Percentiles rank a stretch among this genome's conserved stretches.
Conservation (phyloP, 2,329 filamentous ascomycete genomes). For the Zymoseptoria pseudotritici region DNA sequence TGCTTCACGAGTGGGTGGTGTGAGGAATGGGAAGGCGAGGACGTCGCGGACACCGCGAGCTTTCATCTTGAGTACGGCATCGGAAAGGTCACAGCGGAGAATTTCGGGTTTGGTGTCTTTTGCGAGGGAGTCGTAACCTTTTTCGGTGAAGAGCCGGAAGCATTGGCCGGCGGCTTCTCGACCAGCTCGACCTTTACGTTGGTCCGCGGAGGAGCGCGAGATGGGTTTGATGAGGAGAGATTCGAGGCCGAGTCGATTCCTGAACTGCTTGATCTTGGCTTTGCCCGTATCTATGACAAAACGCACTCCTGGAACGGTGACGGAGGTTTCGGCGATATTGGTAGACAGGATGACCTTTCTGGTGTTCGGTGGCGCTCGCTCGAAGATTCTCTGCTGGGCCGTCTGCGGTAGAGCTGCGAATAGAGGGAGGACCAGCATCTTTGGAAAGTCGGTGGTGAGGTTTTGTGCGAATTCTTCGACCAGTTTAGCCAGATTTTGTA, state of each 20-base stretch:
- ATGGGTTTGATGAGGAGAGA: conserved; percentile 86
- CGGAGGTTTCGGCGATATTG: conserved; percentile 97
- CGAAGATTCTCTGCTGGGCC: conserved; percentile 79
- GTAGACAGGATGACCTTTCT: conserved; percentile 88
- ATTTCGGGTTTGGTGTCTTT: conserved; percentile 82
- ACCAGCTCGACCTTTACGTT: conserved; percentile 84
- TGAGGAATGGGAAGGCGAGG: conserved; percentile 75
- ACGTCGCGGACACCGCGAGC: conserved; percentile 79
- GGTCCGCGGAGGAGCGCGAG: conserved; percentile 86
- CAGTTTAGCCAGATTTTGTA: conserved; percentile 71
- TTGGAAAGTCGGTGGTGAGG: conserved; percentile 45
- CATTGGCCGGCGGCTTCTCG: conserved; percentile 88
- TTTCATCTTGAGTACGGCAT: conserved; percentile 87
- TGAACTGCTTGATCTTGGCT: conserved; percentile 88
- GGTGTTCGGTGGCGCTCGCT: conserved; percentile 63
- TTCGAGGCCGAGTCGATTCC: conserved; percentile 75
- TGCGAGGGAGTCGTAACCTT: conserved; percentile 61
- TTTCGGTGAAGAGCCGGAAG: conserved; percentile 79
- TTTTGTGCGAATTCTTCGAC: conserved; percentile 71
- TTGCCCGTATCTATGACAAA: conserved; percentile 92
- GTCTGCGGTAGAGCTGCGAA: conserved; percentile 85
- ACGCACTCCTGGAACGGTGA: conserved; percentile 87
- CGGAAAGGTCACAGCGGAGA: conserved; percentile 76
- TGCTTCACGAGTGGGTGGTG: conserved; percentile 67
- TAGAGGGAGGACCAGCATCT: conserved; percentile 64